These are phyloP conservation scores for Magnaporthiopsis incrustans DNA, from an alignment of 2,329 filamentous ascomycete species.

Conservation along the genomic window DNA sequence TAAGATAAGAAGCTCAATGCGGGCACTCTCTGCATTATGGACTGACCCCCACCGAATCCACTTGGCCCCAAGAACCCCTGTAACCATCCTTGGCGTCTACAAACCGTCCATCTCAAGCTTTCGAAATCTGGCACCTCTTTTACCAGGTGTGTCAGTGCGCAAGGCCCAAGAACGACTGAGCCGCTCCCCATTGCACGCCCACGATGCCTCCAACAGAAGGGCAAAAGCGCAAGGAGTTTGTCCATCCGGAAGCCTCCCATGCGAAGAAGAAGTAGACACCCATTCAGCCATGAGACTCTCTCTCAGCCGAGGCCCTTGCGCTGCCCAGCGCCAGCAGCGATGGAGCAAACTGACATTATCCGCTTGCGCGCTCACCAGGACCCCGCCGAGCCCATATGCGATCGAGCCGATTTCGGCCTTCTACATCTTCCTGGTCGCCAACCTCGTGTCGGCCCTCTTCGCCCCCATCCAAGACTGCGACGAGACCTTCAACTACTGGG, in stretches of 20 bases:
- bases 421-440: slow-evolving; percentile 68
- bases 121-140: slow-evolving; percentile 3
- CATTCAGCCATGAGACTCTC: neutral
- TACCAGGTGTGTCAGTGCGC: neutral
- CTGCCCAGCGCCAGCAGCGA: too few species aligned
- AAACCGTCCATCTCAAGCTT: neutral
- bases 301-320: too few species aligned
- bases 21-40: too few species aligned
- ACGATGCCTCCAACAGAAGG: slow-evolving; percentile 32
- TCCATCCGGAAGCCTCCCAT: slow-evolving; percentile 41
- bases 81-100: neutral
- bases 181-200: slow-evolving; percentile 1
- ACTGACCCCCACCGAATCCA: too few species aligned
- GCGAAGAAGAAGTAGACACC: slow-evolving; percentile 41
- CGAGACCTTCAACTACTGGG: slow-evolving; percentile 99
- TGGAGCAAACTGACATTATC: slow-evolving; percentile 7
- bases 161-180: neutral
- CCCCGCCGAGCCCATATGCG: slow-evolving; percentile 45
- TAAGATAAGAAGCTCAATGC: neutral
- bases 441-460: slow-evolving; percentile 67
- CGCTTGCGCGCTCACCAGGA: slow-evolving; percentile 21
- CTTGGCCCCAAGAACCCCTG: neutral
- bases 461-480: slow-evolving; percentile 97
- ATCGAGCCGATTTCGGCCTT: slow-evolving; percentile 70
- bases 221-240: slow-evolving; percentile 26